Evolutionary conservation across 73 alveolate species (phyloP), one percentile per base, ranked within the genome.

Genomic region (Symbiodinium pilosum): DNA sequence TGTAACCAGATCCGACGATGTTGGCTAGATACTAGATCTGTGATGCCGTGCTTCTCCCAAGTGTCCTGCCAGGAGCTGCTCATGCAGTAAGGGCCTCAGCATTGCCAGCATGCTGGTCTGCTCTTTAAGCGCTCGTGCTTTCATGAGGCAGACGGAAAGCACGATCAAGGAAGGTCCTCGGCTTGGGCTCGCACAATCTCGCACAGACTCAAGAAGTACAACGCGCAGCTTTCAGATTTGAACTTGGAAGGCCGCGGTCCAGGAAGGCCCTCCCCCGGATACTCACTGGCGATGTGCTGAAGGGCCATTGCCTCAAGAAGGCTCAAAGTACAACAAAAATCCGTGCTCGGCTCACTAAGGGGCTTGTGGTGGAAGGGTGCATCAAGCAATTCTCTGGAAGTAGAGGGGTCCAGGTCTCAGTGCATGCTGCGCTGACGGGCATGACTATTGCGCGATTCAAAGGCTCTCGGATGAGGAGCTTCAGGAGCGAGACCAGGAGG

Each of bases 251-350:
- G 81, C 42, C 88, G 96, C 87, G 24, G 96, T 42, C 30, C 36
- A 40, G 7, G 96, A 91, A 32, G 96, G 96, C 38, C 96, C 96
- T 4, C 96, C 96, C 7, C 96, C 96, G 14, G 96, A 91, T 85
- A 91, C 96, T 12, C 96, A 91, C 75, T 91, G 96, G 96, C 96
- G 96, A 59, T 68, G 83, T 34, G 96, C 96, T 9, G 52, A 64
- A 38, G 96, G 96, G 96, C 40, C 6, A 69, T 32, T 39, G 34
- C 51, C 38, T 28, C 34, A 34, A 8, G 41, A 26, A 21, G 40
- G n/a, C 42, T 26, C 41, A 47, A 73, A 83, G 39, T n/a, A n/a
- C n/a, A n/a, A n/a, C n/a, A n/a, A n/a, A 85, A 30, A 43, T 85
- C 83, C 14, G 43, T 86, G 40, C 24, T 68, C 2, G 64, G 18